Conservation (phyloP, 2,329 filamentous ascomycete species). For the Colletotrichum sp. region DNA sequence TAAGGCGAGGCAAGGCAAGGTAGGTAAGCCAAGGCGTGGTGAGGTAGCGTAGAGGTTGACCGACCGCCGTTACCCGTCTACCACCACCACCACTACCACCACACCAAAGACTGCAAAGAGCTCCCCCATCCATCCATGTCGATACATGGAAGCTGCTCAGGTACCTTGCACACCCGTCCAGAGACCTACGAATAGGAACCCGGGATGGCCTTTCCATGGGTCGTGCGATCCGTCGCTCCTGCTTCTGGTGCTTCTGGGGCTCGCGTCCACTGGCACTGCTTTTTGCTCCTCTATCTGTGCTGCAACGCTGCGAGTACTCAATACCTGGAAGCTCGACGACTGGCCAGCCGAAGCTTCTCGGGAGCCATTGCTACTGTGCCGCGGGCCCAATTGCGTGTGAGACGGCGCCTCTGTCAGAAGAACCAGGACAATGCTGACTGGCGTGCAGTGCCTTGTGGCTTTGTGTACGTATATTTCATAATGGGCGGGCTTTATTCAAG, state of each 20-base stretch:
- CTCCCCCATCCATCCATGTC: neutral
- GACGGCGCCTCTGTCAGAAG: neutral
- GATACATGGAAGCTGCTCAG: constrained; percentile 10
- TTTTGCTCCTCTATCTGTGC: neutral
- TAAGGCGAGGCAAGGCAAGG: neutral
- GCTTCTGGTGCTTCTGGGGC: neutral
- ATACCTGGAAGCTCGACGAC: neutral
- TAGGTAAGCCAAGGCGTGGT: neutral
- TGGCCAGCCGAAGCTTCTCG: constrained; percentile 1
- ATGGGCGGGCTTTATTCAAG: neutral
- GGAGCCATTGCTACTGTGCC: neutral
- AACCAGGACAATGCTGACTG: neutral
- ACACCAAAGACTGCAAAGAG: neutral
- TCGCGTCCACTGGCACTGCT: neutral
- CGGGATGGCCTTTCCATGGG: neutral
- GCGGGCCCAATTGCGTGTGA: neutral
- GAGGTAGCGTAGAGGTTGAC: neutral
- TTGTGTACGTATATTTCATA: neutral
- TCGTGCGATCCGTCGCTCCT: neutral
- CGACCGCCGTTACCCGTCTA: constrained; percentile 1
- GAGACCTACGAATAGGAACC: neutral
- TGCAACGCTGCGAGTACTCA: neutral
- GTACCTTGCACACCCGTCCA: constrained; percentile 19
- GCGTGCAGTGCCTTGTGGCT: neutral
- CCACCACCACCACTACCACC: neutral